phyloP scores from a whole-genome alignment of 129 eudicot genomes.

The Flaveria ramosissima region DNA sequence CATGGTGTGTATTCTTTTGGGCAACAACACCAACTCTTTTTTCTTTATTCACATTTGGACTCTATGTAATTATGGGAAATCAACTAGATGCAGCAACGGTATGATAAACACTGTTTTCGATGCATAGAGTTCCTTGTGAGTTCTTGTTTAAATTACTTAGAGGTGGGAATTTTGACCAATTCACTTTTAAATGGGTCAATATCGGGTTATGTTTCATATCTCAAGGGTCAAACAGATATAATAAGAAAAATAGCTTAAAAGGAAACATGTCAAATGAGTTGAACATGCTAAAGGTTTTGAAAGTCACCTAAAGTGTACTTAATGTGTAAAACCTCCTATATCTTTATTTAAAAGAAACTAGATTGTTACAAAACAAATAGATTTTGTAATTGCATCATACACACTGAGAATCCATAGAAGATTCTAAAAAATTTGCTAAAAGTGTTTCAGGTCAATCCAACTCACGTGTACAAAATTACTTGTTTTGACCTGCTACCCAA shows the following conservation, averaged over 20 bases:
- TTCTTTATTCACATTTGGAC: conserved; percentile 92
- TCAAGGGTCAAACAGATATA: neutral
- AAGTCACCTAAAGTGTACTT: neutral
- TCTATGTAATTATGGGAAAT: conserved; percentile 74
- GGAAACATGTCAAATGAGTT: neutral
- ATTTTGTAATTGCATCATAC: neutral
- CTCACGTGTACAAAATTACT: neutral
- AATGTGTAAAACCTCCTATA: neutral
- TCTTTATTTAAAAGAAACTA: neutral
- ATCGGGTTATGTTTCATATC: neutral
- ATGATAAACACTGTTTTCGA: conserved; percentile 16
- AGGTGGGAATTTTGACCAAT: neutral
- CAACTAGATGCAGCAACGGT: conserved; percentile 99
- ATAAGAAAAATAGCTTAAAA: neutral
- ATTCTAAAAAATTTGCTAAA: neutral
- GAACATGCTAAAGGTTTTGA: neutral
- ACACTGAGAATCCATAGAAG: neutral
- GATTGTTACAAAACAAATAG: neutral
- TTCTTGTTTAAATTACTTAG: neutral
- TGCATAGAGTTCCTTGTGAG: conserved; percentile 15
- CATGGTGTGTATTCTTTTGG: conserved; percentile 99
- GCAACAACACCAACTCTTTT: conserved; percentile 96
- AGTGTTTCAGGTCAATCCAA: neutral
- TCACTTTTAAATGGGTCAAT: conserved; percentile 2
- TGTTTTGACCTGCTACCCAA: neutral